These are phyloP conservation scores for Colletotrichum caudatum DNA, from an alignment of 2,329 filamentous ascomycete genomes.

Conservation along the genomic window DNA sequence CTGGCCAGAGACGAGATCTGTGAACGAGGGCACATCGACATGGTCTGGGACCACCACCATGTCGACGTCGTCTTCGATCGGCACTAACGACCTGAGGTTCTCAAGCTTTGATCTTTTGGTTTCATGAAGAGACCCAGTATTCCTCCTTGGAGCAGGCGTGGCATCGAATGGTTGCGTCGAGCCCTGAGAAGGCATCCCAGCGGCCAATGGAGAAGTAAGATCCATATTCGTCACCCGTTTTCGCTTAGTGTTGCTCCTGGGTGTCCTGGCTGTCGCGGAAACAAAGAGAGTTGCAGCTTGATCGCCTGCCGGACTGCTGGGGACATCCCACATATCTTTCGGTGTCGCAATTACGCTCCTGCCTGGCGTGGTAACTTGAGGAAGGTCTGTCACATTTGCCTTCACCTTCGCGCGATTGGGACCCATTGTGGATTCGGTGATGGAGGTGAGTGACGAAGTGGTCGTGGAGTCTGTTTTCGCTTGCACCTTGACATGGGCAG, in stretches of 20 bases:
- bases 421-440: slow-evolving; percentile 47
- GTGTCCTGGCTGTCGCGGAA: slow-evolving; percentile 8
- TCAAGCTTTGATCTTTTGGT: slow-evolving; percentile 13
- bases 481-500: background rate
- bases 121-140: background rate
- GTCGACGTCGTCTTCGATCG: slow-evolving; percentile 44
- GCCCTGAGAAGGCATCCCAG: slow-evolving; percentile 26
- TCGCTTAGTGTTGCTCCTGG: slow-evolving; percentile 28
- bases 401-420: slow-evolving; percentile 30
- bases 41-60: slow-evolving; percentile 42
- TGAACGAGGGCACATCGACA: slow-evolving; percentile 25
- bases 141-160: slow-evolving; percentile 18
- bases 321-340: slow-evolving; percentile 59
- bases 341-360: slow-evolving; percentile 42
- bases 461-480: slow-evolving; percentile 13
- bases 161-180: slow-evolving; percentile 33
- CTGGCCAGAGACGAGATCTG: slow-evolving; percentile 32
- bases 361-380: slow-evolving; percentile 51
- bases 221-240: slow-evolving; percentile 32
- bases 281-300: slow-evolving; percentile 42
- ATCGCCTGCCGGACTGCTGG: slow-evolving; percentile 52
- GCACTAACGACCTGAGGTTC: background rate
- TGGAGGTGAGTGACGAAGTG: slow-evolving; percentile 44
- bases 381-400: slow-evolving; percentile 45
- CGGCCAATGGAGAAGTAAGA: slow-evolving; percentile 17